Conservation (phyloP, 352 stramenopile species). For the Pythium inflatum region DNA sequence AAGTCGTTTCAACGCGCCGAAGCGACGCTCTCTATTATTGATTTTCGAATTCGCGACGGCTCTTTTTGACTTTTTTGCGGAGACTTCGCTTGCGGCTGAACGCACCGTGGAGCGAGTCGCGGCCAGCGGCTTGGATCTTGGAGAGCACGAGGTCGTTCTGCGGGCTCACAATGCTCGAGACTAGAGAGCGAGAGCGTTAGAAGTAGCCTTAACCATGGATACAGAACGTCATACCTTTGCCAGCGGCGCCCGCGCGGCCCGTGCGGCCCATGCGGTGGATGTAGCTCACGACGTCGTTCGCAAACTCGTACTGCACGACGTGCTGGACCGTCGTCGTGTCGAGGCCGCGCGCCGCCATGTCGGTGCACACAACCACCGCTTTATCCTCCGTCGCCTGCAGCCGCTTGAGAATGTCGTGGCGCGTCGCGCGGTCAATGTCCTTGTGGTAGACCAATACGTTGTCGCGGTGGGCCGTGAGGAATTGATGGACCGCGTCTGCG, state of each 20-base stretch:
- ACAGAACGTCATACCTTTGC: constrained; percentile 42
- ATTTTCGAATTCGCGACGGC: constrained; percentile 22
- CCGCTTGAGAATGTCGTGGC: constrained; percentile 48
- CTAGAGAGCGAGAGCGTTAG: too few species aligned
- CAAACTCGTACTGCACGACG: constrained; percentile 84
- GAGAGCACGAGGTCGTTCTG: constrained; percentile 66
- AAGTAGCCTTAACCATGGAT: too few species aligned
- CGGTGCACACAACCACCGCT: constrained; percentile 69
- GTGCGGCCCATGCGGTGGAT: constrained; percentile 82
- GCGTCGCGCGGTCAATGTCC: constrained; percentile 55
- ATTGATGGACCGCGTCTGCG: constrained; percentile 57
- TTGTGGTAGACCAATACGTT: constrained; percentile 61
- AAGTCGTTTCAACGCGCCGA: too few species aligned
- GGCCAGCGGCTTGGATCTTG: constrained; percentile 66
- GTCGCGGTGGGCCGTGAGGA: constrained; percentile 37
- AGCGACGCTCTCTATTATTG: constrained; percentile 25
- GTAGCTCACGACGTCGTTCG: constrained; percentile 79
- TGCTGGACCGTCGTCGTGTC: constrained; percentile 74
- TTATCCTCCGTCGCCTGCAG: constrained; percentile 43
- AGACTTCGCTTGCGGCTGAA: constrained; percentile 86
- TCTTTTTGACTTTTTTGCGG: constrained; percentile 81
- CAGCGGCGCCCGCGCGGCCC: constrained; percentile 52
- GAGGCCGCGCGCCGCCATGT: constrained; percentile 75
- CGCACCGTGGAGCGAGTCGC: constrained; percentile 52
- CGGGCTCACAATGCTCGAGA: constrained; percentile 69